Evolutionary conservation across 2,329 filamentous ascomycete genomes (phyloP).

Genomic region (Pyricularia sp.): DNA sequence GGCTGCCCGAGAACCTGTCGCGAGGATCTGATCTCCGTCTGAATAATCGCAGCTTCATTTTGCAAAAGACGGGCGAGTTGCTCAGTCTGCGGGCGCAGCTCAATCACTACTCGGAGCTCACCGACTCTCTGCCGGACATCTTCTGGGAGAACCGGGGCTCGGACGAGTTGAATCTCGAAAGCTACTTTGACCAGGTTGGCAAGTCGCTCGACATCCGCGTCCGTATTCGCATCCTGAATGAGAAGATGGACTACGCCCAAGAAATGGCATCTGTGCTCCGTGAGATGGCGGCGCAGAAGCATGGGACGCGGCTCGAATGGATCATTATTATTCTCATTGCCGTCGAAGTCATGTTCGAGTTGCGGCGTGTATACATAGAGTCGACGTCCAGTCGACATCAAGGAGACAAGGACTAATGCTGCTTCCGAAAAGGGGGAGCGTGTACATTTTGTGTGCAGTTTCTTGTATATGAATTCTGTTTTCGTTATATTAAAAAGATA

Average conservation of each 20-base stretch:
- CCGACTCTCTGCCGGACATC: constrained; percentile 85
- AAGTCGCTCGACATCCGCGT: constrained; percentile 82
- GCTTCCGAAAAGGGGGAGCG: background rate
- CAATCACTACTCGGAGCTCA: constrained; percentile 94
- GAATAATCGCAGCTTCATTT: constrained; percentile 60
- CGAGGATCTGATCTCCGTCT: constrained; percentile 35
- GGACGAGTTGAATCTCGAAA: constrained; percentile 79
- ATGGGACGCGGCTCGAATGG: constrained; percentile 79
- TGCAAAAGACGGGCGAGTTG: constrained; percentile 87
- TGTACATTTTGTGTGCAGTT: background rate
- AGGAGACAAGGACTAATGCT: background rate
- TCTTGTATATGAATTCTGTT: background rate
- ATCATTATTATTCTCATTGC: constrained; percentile 91
- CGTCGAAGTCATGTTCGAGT: constrained; percentile 81
- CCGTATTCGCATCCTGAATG: constrained; percentile 80
- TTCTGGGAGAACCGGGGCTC: constrained; percentile 72
- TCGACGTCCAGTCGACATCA: background rate
- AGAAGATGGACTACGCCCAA: constrained; percentile 95
- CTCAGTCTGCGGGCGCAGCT: constrained; percentile 80
- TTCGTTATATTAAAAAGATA: background rate
- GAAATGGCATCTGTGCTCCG: constrained; percentile 85
- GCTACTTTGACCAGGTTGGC: constrained; percentile 90
- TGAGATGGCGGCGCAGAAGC: constrained; percentile 80
- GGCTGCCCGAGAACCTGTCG: constrained; percentile 68
- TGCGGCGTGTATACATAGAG: constrained; percentile 50